Conservation (phyloP, 306 rosid species). For the Sophora flavescens region DNA sequence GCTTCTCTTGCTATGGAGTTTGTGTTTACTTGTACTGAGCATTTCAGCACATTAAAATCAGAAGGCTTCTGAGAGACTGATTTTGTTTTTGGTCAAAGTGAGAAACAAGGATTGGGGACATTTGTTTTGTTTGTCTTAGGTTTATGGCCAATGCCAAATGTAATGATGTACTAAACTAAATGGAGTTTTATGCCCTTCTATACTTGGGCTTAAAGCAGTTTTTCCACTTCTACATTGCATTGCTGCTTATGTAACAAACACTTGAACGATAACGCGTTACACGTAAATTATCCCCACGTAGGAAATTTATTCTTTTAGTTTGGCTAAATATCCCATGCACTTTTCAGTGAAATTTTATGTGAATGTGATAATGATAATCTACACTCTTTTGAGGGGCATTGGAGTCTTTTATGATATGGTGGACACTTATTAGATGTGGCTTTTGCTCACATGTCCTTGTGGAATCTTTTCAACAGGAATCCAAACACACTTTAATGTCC, state of each 20-base stretch:
- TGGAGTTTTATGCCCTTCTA: conserved; percentile 26
- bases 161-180: conserved; percentile 9
- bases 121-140: conserved; percentile 21
- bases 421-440: no score
- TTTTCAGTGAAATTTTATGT: neutral
- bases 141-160: conserved; percentile 26
- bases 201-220: neutral
- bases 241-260: conserved; percentile 25
- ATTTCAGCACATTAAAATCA: conserved; percentile 36
- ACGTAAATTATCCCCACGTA: neutral
- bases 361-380: neutral
- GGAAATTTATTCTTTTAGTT: neutral
- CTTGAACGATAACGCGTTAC: neutral
- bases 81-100: conserved; percentile 35
- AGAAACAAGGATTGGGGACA: conserved; percentile 28
- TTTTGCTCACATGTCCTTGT: no score
- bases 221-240: conserved; percentile 16
- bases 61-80: conserved; percentile 40
- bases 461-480: no score
- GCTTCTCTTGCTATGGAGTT: conserved; percentile 41
- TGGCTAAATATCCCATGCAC: neutral
- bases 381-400: neutral
- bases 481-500: no score
- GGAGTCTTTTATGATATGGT: no score
- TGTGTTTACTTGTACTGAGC: conserved; percentile 23